These are phyloP conservation scores for Xylaria telfairii DNA, from an alignment of 495 filamentous ascomycete species.

Conservation along the genomic window DNA sequence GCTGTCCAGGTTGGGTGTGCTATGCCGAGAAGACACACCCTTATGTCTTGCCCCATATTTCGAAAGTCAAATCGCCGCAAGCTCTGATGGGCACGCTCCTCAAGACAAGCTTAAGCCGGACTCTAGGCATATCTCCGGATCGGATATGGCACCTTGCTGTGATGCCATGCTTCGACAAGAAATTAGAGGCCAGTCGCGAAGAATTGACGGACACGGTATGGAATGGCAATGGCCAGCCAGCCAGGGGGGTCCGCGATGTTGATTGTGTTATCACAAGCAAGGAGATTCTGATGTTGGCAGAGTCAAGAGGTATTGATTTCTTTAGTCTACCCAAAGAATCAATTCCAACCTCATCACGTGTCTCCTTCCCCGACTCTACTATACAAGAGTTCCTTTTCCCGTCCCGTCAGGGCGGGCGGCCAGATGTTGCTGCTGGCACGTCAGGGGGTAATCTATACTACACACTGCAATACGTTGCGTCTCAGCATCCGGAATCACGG, in stretches of 20 bases:
- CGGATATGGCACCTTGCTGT: constrained; percentile 92
- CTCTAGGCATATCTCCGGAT: constrained; percentile 71
- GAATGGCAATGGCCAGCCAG: constrained; percentile 52
- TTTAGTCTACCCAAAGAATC: constrained; percentile 67
- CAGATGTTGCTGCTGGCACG: constrained; percentile 62
- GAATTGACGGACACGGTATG: constrained; percentile 87
- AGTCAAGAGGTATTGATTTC: constrained; percentile 76
- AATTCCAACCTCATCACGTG: constrained; percentile 37
- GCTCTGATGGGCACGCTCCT: constrained; percentile 87
- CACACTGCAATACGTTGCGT: constrained; percentile 74
- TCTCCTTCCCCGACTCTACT: constrained; percentile 69
- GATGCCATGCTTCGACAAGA: constrained; percentile 99
- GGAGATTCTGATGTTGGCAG: constrained; percentile 86
- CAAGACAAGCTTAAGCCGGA: constrained; percentile 79
- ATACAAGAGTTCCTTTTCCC: constrained; percentile 77
- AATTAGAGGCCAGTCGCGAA: constrained; percentile 91
- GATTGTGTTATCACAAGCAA: constrained; percentile 97
- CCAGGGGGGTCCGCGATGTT: constrained; percentile 77
- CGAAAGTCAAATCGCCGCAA: constrained; percentile 90
- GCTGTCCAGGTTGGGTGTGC: constrained; percentile 97
- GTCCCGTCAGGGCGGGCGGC: constrained; percentile 34
- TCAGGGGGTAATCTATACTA: constrained; percentile 90
- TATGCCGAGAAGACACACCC: constrained; percentile 98
- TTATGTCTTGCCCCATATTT: constrained; percentile 88
- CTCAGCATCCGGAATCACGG: constrained; percentile 68